Evolutionary conservation across 441 rosid genomes (phyloP).

Genomic region (Codiaeum variegatum): DNA sequence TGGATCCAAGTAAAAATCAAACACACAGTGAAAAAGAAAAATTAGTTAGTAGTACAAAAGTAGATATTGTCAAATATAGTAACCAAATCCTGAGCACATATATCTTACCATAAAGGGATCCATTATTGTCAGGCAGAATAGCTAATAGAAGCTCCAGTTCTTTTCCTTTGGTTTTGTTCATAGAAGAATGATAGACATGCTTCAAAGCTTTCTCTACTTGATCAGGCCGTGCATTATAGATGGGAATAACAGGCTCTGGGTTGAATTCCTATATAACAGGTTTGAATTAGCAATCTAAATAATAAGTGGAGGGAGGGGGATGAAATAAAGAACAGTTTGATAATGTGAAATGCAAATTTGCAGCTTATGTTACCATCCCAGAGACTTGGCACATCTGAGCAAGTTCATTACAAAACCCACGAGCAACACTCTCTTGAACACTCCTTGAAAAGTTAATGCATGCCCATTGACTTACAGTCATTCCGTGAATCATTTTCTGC

Average conservation of each 20-base stretch:
- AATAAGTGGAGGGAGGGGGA: neutral
- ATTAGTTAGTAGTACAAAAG: neutral
- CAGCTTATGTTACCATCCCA: constrained; percentile 66
- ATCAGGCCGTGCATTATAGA: constrained; percentile 82
- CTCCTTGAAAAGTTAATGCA: constrained; percentile 93
- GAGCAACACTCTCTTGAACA: constrained; percentile 87
- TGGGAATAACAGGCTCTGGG: constrained; percentile 84
- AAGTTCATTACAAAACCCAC: constrained; percentile 86
- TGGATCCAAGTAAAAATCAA: neutral
- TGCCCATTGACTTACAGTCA: constrained; percentile 90
- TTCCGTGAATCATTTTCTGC: constrained; percentile 95
- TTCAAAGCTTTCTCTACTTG: constrained; percentile 96
- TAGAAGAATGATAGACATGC: constrained; percentile 72
- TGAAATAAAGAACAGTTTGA: constrained; percentile 1
- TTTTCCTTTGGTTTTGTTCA: constrained; percentile 88
- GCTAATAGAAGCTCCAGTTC: constrained; percentile 85
- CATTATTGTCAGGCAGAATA: constrained; percentile 93
- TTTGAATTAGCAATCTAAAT: constrained; percentile 12
- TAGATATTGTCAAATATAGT: neutral
- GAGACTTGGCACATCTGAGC: constrained; percentile 96
- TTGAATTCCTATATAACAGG: constrained; percentile 61
- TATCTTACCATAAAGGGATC: constrained; percentile 78
- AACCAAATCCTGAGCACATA: constrained; percentile 3
- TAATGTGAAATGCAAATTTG: constrained; percentile 1
- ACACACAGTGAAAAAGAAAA: neutral